Conservation (phyloP, 441 rosid genomes). For the Pelargonium fulgidum region DNA sequence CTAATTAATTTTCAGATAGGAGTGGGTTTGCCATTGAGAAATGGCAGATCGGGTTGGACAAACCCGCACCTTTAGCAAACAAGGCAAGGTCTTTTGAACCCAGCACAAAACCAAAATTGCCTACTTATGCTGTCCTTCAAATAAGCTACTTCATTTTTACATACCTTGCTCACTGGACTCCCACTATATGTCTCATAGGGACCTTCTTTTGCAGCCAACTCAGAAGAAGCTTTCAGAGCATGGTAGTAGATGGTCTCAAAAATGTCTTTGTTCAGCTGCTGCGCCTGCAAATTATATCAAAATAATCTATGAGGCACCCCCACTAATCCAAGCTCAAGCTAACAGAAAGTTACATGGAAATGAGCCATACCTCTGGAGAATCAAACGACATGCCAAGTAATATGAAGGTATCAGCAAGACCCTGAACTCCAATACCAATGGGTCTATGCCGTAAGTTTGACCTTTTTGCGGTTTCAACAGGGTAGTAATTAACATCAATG, state of each 20-base stretch:
- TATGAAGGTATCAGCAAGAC: slow-evolving; percentile 85
- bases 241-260: slow-evolving; percentile 82
- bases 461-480: slow-evolving; percentile 73
- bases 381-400: slow-evolving; percentile 89
- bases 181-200: slow-evolving; percentile 69
- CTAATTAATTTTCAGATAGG: no score
- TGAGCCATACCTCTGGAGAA: slow-evolving; percentile 56
- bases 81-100: no score
- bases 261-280: slow-evolving; percentile 71
- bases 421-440: slow-evolving; percentile 86
- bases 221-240: slow-evolving; percentile 61
- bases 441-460: slow-evolving; percentile 80
- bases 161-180: slow-evolving; percentile 84
- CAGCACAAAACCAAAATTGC: no score
- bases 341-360: neutral
- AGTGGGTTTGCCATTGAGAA: no score
- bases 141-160: neutral
- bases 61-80: no score
- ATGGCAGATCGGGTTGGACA: no score
- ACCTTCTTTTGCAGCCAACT: slow-evolving; percentile 59
- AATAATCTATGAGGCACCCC: slow-evolving; percentile 11
- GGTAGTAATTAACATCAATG: slow-evolving; percentile 55
- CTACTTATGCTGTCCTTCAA: no score
- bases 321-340: neutral
- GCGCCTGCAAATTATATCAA: slow-evolving; percentile 45